A percentile compares a stretch with the other conserved stretches of the same genome.
phyloP scores from a whole-genome alignment of 1,139 yeast genomes.

The Suzukiozyma palmioleophila region DNA sequence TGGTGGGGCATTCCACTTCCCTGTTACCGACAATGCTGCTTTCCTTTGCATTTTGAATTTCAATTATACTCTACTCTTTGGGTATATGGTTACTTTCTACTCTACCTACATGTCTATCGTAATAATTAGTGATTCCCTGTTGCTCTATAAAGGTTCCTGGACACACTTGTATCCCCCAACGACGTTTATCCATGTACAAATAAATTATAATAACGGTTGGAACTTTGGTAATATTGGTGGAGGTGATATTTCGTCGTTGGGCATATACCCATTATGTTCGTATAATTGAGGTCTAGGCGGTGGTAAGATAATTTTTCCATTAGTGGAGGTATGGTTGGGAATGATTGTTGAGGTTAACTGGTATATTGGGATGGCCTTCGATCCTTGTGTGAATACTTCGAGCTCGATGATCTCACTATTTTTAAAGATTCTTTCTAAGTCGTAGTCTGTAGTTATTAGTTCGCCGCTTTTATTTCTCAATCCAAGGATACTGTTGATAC shows the following conservation, averaged over 20 bases:
- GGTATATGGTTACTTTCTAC: no score
- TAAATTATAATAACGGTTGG: conserved; percentile 29
- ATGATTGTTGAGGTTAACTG: conserved; percentile 31
- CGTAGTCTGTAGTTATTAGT: conserved; percentile 28
- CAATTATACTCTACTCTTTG: no score
- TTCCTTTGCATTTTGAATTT: no score
- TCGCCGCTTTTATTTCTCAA: conserved; percentile 18
- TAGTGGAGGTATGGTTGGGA: conserved; percentile 10
- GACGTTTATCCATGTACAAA: background rate
- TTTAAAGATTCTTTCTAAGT: conserved; percentile 32
- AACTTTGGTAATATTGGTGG: conserved; percentile 31
- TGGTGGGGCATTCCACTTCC: no score
- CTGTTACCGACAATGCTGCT: no score
- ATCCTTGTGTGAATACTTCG: conserved; percentile 31
- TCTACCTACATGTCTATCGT: background rate
- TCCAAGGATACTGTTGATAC: conserved; percentile 16
- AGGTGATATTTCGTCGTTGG: conserved; percentile 20
- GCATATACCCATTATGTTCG: conserved; percentile 8
- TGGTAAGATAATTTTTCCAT: conserved; percentile 9
- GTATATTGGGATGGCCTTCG: conserved; percentile 31
- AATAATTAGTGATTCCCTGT: background rate
- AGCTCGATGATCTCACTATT: conserved; percentile 27
- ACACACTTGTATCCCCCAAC: background rate
- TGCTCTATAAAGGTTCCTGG: background rate
- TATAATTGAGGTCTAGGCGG: conserved; percentile 10